Percentiles rank a stretch among this genome's conserved stretches.
Evolutionary conservation across 345 rosid genomes (phyloP).

Genomic region (Acer negundo): DNA sequence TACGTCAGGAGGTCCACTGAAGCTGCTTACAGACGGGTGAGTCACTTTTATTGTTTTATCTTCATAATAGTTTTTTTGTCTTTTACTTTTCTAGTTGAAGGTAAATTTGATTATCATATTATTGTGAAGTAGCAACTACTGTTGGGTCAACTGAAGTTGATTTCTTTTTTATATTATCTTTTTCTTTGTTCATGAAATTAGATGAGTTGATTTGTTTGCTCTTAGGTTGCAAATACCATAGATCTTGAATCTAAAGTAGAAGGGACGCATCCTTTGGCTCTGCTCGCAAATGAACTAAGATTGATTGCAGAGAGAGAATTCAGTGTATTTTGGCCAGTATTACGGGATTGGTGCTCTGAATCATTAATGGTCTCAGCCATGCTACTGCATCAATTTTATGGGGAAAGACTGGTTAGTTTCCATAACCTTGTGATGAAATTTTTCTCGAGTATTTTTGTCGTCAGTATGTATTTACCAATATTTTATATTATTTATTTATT

Average conservation of each 20-base stretch:
- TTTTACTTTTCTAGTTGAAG: background rate
- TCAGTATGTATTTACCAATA: constrained; percentile 19
- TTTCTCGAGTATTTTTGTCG: constrained; percentile 9
- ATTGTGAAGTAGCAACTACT: constrained; percentile 12
- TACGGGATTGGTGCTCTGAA: constrained; percentile 66
- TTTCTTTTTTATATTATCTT: background rate
- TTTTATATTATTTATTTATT: background rate
- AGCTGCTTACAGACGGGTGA: constrained; percentile 77
- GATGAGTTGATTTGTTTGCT: constrained; percentile 18
- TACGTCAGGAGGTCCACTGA: constrained; percentile 66
- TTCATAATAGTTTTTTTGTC: background rate
- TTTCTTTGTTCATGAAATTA: background rate
- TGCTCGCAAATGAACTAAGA: constrained; percentile 80
- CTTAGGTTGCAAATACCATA: constrained; percentile 58
- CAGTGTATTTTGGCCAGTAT: constrained; percentile 59
- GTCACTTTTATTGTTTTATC: constrained; percentile 26
- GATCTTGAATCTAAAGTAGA: constrained; percentile 57
- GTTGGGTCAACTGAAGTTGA: background rate
- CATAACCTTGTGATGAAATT: constrained; percentile 16
- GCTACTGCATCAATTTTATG: constrained; percentile 71
- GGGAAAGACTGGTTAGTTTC: constrained; percentile 87
- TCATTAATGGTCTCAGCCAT: constrained; percentile 62
- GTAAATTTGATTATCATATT: background rate
- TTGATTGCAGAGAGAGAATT: constrained; percentile 76
- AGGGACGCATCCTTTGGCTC: constrained; percentile 67